Evolutionary conservation across 257 asterid genomes (phyloP), one percentile per base, ranked within the genome.

Genomic region (Forsythia suspensa): DNA sequence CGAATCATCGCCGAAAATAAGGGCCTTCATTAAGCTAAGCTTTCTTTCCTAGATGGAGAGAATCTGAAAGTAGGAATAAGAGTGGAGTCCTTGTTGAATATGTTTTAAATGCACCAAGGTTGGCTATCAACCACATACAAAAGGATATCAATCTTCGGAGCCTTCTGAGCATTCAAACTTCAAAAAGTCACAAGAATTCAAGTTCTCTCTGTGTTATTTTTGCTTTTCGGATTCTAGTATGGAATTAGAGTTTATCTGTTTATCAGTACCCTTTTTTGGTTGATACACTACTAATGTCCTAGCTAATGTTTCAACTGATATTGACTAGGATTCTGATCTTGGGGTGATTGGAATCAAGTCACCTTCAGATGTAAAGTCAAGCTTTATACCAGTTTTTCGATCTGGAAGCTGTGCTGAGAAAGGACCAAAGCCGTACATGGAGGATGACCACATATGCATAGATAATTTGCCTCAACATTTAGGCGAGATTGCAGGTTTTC

Each of bases 361-460:
- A 48, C 93, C 92, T 52, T 43, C 92, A 39, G 89, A 91, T 38
- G 79, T 83, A 68, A 82, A 82, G 65, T 90, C 97, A 63, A 82
- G 83, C 84, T 95, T 87, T 77, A 40, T 82, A 42, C 99, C 98
- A 8, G 77, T 86, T 51, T 90, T 93, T 57, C 94, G 95, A 48
- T 95, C 97, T 10, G 99, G 99, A 79, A 89, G 93, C 85, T 95
- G 97, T 78, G 97, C 96, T 76, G 99, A 95, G 88, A 90, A 82
- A 87, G 99, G 99, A 75, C 94, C 99, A 37, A 95, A 95, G 85
- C 95, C 82, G 52, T 89, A 89, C 81, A 95, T 95, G 99, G 99
- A 95, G 87, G 99, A 95, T 41, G 96, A 90, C 78, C 94, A 91
- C 81, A 81, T 95, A 77, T 90, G 99, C 87, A 87, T 95, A 77